Evolutionary conservation across 2,329 filamentous ascomycete species (phyloP).

Genomic region (Amylocarpus encephaloides): DNA sequence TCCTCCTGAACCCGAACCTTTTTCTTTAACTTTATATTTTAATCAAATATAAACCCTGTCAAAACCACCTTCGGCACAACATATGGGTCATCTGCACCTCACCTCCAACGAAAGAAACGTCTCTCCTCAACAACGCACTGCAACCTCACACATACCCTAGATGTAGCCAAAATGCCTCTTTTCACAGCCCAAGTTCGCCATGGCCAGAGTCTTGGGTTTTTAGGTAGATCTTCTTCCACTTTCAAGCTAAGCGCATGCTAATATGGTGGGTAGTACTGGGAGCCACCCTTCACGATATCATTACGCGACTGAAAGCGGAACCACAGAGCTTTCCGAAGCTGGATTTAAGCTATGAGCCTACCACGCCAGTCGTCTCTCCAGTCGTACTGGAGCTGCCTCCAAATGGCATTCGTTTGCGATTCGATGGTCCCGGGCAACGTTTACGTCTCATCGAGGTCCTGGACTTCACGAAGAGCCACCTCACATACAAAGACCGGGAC

Average conservation of each 20-base stretch:
- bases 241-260: neutral
- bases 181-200: constrained; percentile 60
- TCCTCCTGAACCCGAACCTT: too few species aligned
- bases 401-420: constrained; percentile 85
- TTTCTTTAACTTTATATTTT: too few species aligned
- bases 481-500: constrained; percentile 77
- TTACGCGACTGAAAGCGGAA: constrained; percentile 83
- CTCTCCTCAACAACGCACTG: neutral
- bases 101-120: too few species aligned
- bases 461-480: constrained; percentile 79
- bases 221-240: constrained; percentile 38
- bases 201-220: constrained; percentile 48
- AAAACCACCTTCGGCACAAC: too few species aligned
- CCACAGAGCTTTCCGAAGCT: constrained; percentile 76
- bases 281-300: constrained; percentile 81
- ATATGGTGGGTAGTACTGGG: constrained; percentile 59
- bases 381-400: constrained; percentile 69
- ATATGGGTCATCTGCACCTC: too few species aligned
- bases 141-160: neutral
- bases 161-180: constrained; percentile 35
- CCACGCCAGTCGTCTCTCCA: constrained; percentile 66
- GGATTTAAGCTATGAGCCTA: constrained; percentile 73
- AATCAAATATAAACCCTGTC: too few species aligned
- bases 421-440: constrained; percentile 89
- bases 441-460: constrained; percentile 84